Conservation (phyloP, 78 protist genomes). For the Dictyostelium discoideum region DNA sequence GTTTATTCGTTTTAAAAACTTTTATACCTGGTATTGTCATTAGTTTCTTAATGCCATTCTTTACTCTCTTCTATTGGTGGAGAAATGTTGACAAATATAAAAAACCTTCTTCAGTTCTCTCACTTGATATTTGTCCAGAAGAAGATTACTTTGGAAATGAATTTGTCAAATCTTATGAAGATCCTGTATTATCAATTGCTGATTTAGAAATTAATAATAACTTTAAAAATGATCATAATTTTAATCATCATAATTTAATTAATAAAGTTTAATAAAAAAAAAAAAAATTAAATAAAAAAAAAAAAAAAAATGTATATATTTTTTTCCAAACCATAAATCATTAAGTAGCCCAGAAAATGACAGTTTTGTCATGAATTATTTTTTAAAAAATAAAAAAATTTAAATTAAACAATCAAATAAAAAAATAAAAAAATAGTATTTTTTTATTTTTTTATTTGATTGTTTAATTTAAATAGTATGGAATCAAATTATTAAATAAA, state of each 20-base stretch:
- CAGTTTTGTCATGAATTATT: too few relatives aligned
- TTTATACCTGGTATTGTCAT: conserved; percentile 75
- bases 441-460: too few relatives aligned
- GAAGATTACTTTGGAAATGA: conserved; percentile 64
- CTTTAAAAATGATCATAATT: neutral
- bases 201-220: conserved; percentile 22
- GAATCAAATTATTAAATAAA: too few relatives aligned
- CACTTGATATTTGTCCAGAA: conserved; percentile 56
- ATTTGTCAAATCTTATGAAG: conserved; percentile 18
- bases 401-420: too few relatives aligned
- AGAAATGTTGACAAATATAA: conserved; percentile 12
- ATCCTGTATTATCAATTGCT: conserved; percentile 32
- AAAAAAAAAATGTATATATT: too few relatives aligned
- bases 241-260: neutral
- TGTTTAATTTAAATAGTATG: too few relatives aligned
- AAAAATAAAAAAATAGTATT: too few relatives aligned
- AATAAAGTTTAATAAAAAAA: neutral
- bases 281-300: too few relatives aligned
- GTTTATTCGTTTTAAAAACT: conserved; percentile 46
- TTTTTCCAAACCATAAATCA: too few relatives aligned
- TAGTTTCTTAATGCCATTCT: conserved; percentile 45
- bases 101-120: conserved; percentile 1
- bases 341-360: too few relatives aligned
- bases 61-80: conserved; percentile 74
- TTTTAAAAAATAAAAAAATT: too few relatives aligned